Evolutionary conservation across 805 yeast species (phyloP).

Genomic region (Candida odintsovae): DNA sequence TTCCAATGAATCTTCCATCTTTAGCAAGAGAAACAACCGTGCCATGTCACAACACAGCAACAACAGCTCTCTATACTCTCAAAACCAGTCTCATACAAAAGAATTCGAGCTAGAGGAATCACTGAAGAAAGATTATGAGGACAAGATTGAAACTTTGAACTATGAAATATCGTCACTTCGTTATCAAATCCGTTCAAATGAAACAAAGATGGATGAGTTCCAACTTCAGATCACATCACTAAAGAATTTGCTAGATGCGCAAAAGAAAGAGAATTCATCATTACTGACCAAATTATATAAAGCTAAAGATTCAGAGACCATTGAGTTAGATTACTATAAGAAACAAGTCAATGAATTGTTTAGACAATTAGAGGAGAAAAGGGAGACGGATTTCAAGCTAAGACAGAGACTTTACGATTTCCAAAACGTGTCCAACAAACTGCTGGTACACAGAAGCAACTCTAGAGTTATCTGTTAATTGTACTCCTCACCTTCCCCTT

Average conservation of each 20-base stretch:
- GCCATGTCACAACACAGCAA: slow-evolving; percentile 18
- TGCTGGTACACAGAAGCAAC: background rate
- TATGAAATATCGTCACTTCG: background rate
- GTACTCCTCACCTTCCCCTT: background rate
- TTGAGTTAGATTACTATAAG: slow-evolving; percentile 13
- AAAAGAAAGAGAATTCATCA: background rate
- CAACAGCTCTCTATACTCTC: slow-evolving; percentile 12
- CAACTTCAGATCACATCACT: background rate
- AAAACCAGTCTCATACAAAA: background rate
- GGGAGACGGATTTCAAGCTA: slow-evolving; percentile 15
- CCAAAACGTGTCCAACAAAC: background rate
- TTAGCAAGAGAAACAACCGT: slow-evolving; percentile 2
- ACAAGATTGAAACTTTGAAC: background rate
- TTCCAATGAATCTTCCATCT: slow-evolving; percentile 6
- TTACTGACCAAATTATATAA: background rate
- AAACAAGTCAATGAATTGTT: slow-evolving; percentile 10
- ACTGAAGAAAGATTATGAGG: slow-evolving; percentile 5
- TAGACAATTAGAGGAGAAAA: slow-evolving; percentile 14
- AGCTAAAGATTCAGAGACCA: background rate
- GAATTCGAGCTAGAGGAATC: background rate
- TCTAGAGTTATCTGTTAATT: background rate
- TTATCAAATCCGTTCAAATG: background rate
- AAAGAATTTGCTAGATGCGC: background rate
- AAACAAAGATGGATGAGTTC: background rate
- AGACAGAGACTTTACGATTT: slow-evolving; percentile 10